Conservation (phyloP, 257 asterid genomes). For the Rehmannia glutinosa region DNA sequence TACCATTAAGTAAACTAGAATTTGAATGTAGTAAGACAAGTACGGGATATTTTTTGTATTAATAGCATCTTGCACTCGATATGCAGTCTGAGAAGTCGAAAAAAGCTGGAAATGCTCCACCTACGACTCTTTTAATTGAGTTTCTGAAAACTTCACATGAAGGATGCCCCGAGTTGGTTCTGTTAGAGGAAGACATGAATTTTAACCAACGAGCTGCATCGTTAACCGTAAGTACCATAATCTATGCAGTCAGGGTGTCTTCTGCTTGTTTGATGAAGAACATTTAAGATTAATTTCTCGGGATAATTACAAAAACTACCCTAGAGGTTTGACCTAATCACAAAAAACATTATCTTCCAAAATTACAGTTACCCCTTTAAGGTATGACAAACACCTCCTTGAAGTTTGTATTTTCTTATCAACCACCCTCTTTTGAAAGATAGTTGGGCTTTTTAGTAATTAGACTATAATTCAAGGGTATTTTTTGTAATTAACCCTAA, state of each 20-base stretch:
- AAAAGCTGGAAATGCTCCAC: constrained; percentile 72
- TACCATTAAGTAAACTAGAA: too few relatives aligned
- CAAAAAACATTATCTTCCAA: too few relatives aligned
- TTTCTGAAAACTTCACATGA: constrained; percentile 41
- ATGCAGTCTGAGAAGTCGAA: constrained; percentile 90
- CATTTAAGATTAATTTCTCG: constrained; percentile 2
- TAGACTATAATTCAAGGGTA: too few relatives aligned
- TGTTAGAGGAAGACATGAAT: constrained; percentile 80
- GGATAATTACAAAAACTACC: too few relatives aligned
- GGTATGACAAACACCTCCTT: too few relatives aligned
- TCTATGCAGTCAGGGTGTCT: neutral
- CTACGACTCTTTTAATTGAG: constrained; percentile 52
- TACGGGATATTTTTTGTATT: neutral
- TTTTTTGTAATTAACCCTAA: too few relatives aligned
- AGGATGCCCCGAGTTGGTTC: constrained; percentile 50
- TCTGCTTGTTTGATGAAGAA: constrained; percentile 2
- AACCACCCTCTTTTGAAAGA: too few relatives aligned
- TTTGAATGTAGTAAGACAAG: constrained; percentile 5
- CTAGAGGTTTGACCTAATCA: too few relatives aligned
- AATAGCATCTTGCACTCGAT: constrained; percentile 19
- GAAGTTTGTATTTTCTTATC: too few relatives aligned
- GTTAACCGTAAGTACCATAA: constrained; percentile 45
- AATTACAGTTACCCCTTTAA: too few relatives aligned
- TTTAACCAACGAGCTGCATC: constrained; percentile 77
- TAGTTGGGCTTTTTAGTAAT: too few relatives aligned